These are phyloP conservation scores for Zizania palustris DNA, from an alignment of 202 grass and related monocot species.

Conservation along the genomic window DNA sequence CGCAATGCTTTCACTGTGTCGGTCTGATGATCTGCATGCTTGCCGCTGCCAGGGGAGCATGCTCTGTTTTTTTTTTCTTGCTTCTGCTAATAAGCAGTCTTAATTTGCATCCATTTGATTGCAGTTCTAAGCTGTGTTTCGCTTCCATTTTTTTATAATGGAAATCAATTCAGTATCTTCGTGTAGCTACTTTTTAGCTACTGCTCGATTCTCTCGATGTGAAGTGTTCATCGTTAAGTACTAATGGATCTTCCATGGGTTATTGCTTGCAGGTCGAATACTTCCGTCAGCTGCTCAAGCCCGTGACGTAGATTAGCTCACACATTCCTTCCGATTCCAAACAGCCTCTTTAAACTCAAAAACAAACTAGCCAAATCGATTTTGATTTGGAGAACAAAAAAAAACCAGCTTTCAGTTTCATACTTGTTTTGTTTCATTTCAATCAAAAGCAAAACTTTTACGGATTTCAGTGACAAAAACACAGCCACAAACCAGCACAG, in stretches of 20 bases:
- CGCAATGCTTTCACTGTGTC: too few relatives aligned
- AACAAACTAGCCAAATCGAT: slow-evolving; percentile 23
- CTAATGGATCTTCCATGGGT: slow-evolving; percentile 25
- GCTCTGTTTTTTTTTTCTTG: background rate
- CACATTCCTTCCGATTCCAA: background rate
- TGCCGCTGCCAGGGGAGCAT: slow-evolving; percentile 10
- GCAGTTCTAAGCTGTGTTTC: background rate
- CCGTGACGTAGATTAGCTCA: slow-evolving; percentile 65
- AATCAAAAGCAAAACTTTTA: background rate
- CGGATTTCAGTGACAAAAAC: background rate
- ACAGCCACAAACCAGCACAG: slow-evolving; percentile 1
- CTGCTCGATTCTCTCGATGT: background rate
- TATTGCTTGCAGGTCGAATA: slow-evolving; percentile 62
- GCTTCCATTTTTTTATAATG: background rate
- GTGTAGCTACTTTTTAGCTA: background rate
- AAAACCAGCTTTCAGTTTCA: background rate
- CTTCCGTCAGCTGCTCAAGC: slow-evolving; percentile 82
- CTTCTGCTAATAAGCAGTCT: background rate
- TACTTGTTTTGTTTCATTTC: slow-evolving; percentile 25
- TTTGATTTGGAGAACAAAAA: slow-evolving; percentile 28
- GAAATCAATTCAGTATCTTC: too few relatives aligned
- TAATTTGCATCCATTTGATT: background rate
- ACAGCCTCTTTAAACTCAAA: slow-evolving; percentile 24
- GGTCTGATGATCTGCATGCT: background rate
- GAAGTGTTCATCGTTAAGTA: background rate